Evolutionary conservation across 148 eudicot species (phyloP).

Genomic region (Amaranthus cruentus): DNA sequence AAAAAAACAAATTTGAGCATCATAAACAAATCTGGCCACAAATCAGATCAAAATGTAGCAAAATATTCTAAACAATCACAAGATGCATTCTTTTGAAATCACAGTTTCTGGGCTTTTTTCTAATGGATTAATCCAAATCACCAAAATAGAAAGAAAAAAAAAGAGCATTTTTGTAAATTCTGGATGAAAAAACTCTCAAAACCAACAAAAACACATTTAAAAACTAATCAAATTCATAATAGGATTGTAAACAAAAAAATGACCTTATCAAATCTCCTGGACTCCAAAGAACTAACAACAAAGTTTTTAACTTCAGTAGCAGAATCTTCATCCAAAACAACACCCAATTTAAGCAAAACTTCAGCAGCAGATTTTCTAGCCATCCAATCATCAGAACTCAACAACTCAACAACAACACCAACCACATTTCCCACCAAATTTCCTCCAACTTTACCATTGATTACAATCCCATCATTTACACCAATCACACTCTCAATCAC

Average conservation of each 20-base stretch:
- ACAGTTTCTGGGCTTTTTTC: too few relatives aligned
- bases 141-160: too few relatives aligned
- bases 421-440: constrained; percentile 37
- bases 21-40: too few relatives aligned
- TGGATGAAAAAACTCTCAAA: not conserved
- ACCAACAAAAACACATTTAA: not conserved
- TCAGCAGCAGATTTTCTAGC: constrained; percentile 67
- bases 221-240: too few relatives aligned
- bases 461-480: constrained; percentile 37
- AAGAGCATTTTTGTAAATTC: not conserved
- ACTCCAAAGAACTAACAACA: constrained; percentile 48
- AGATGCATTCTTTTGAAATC: too few relatives aligned
- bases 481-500: constrained; percentile 47
- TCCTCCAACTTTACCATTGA: constrained; percentile 3
- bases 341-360: constrained; percentile 37
- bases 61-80: too few relatives aligned
- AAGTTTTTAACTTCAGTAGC: constrained; percentile 30
- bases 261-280: constrained; percentile 62
- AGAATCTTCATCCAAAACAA: constrained; percentile 25
- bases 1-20: not conserved
- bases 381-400: constrained; percentile 65
- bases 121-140: too few relatives aligned
- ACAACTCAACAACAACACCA: constrained; percentile 35
- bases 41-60: not conserved
- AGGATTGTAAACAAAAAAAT: not conserved